Base-by-base conservation (phyloP, 75 land plant species). In the Selaginella tamariscina region DNA sequence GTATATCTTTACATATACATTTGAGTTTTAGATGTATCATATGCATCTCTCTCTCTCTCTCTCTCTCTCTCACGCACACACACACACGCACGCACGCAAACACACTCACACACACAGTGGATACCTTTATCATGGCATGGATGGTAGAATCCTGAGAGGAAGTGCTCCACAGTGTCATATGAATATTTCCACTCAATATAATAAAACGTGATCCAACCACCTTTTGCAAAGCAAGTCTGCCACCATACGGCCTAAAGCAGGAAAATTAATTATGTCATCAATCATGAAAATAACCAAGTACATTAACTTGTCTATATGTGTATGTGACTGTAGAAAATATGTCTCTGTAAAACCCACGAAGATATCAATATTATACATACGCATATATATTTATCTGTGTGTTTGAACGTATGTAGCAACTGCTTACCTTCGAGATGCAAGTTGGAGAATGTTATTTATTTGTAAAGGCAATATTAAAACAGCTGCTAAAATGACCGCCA, bases 91-190 rank as follows among this genome's bases (percentile, higher is more conserved):
- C n/a, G n/a, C n/a, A n/a, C n/a, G n/a, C 15, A 39, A 39, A 15
- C 49, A 39, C 5, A 5, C 49, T 39, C 15, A 15, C 5, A 22
- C 15, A 15, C 60, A n/a, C n/a, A 20, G 44, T 2, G 2, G 13
- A 24, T 13, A 79, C 81, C 81, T 75, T 75, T 71, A 28, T 70
- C 74, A 72, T 79, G 81, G 67, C 59, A 70, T 32, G 81, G 81
- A 77, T 80, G 82, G 33, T 80, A 80, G 59, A 80, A 80, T 31
- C 75, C 80, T 27, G 80, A 78, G 32, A 77, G 68, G 56, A 80
- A 77, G 72, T 80, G 79, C 60, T 80, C 74, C 33, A 80, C 74
- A 39, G 75, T 73, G 24, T 70, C 28, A 56, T 32, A 80, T 24
- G 82, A 72, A 80, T 39, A 49, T 80, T 78, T 26, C 82, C 82